Percentiles rank a stretch among this genome's conserved stretches.
These are phyloP conservation scores for Delonix regia DNA, from an alignment of 306 rosid species.

Conservation along the genomic window DNA sequence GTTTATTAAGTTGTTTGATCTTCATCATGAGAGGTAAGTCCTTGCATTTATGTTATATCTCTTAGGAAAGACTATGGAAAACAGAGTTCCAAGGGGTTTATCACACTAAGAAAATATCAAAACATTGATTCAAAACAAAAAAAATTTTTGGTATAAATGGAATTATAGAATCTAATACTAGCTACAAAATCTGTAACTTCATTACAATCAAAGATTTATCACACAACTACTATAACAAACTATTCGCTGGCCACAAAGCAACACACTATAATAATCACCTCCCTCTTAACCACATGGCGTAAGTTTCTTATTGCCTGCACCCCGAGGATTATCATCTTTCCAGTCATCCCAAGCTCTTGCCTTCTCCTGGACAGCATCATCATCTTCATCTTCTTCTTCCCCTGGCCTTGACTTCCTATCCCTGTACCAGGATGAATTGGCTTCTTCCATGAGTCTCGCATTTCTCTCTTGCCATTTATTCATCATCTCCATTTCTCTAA, in stretches of 20 bases:
- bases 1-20: too few species aligned
- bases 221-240: background rate
- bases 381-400: constrained; percentile 73
- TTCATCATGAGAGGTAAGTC: too few species aligned
- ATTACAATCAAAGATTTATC: constrained; percentile 23
- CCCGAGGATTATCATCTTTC: constrained; percentile 97
- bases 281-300: constrained; percentile 77
- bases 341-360: constrained; percentile 95
- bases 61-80: background rate
- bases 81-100: background rate
- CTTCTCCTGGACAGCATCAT: constrained; percentile 80
- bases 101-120: constrained; percentile 21
- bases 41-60: too few species aligned
- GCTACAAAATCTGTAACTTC: background rate
- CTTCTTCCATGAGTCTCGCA: constrained; percentile 76
- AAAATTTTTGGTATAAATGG: constrained; percentile 19
- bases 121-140: background rate
- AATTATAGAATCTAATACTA: background rate
- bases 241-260: constrained; percentile 1
- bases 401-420: constrained; percentile 62
- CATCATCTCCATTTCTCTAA: constrained; percentile 93
- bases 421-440: constrained; percentile 79
- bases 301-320: constrained; percentile 91
- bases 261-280: background rate
- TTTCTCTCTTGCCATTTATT: constrained; percentile 88